phyloP scores from a whole-genome alignment of 495 filamentous ascomycete species.

The Cercophora newfieldiana region DNA sequence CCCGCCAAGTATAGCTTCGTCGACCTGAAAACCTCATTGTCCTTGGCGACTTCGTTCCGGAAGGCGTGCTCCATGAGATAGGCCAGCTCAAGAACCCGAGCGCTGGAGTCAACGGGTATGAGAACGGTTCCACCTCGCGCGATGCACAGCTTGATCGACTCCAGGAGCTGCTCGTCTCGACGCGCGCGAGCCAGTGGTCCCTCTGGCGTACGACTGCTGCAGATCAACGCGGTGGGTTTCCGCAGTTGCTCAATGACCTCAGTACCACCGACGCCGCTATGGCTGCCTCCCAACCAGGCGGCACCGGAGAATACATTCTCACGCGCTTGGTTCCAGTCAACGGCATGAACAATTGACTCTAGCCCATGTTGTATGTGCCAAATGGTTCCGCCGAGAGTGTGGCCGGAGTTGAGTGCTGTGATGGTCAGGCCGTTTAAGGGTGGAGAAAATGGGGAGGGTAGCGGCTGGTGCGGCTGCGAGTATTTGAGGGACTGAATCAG shows the following conservation, averaged over 20 bases:
- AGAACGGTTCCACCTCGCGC: slow-evolving; percentile 87
- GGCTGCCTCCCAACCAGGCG: slow-evolving; percentile 83
- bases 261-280: slow-evolving; percentile 65
- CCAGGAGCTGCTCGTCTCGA: slow-evolving; percentile 80
- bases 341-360: slow-evolving; percentile 95
- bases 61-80: slow-evolving; percentile 92
- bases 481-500: slow-evolving; percentile 95
- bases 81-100: slow-evolving; percentile 87
- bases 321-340: slow-evolving; percentile 94
- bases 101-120: slow-evolving; percentile 93
- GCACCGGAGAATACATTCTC: slow-evolving; percentile 93
- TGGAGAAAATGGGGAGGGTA: slow-evolving; percentile 81
- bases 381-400: slow-evolving; percentile 94
- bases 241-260: slow-evolving; percentile 91
- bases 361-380: slow-evolving; percentile 98
- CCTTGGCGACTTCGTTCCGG: slow-evolving; percentile 59
- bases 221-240: slow-evolving; percentile 90
- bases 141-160: slow-evolving; percentile 74
- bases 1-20: slow-evolving; percentile 81
- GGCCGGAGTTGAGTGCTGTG: slow-evolving; percentile 94
- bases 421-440: slow-evolving; percentile 90
- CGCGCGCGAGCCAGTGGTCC: slow-evolving; percentile 67
- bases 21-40: slow-evolving; percentile 64
- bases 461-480: slow-evolving; percentile 88
- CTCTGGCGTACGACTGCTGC: slow-evolving; percentile 79